phyloP scores from a whole-genome alignment of 208 protist genomes.

The Leishmania martiniquensis region DNA sequence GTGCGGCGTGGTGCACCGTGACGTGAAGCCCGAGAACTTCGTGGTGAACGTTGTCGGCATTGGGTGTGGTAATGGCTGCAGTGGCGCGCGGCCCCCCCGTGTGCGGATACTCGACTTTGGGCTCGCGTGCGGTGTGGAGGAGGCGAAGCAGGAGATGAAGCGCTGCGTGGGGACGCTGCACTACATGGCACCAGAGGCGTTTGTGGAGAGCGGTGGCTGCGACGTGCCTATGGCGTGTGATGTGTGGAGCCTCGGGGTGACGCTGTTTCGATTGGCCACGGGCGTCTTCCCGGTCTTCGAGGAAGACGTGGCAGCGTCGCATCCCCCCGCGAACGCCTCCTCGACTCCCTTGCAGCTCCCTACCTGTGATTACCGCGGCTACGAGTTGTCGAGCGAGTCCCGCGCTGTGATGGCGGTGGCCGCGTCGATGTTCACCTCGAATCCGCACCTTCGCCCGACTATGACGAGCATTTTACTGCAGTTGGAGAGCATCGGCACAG shows the following conservation, averaged over 20 bases:
- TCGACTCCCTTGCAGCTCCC: neutral
- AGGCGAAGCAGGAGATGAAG: neutral
- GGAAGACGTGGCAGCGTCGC: neutral
- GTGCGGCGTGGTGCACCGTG: constrained; percentile 96
- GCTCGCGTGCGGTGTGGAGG: constrained; percentile 10
- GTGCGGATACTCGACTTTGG: constrained; percentile 27
- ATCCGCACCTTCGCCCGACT: neutral
- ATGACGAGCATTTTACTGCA: neutral
- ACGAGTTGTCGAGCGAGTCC: neutral
- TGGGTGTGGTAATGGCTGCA: neutral
- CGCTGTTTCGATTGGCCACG: constrained; percentile 10
- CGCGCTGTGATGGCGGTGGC: neutral
- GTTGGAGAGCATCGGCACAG: neutral
- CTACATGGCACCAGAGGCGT: constrained; percentile 19
- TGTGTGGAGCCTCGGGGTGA: constrained; percentile 29
- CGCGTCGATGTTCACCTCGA: neutral
- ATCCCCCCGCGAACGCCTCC: neutral
- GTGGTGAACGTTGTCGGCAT: constrained; percentile 89
- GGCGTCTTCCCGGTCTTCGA: neutral
- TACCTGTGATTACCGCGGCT: neutral
- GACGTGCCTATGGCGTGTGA: constrained; percentile 12
- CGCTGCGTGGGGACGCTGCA: constrained; percentile 9
- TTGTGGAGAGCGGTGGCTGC: neutral
- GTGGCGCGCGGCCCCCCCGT: constrained; percentile 3
- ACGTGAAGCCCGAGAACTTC: constrained; percentile 99